Percentiles rank a stretch among this genome's conserved stretches.
These are phyloP conservation scores for Melanogaster broomeanus DNA, from an alignment of 768 basidiomycete species.

Conservation along the genomic window DNA sequence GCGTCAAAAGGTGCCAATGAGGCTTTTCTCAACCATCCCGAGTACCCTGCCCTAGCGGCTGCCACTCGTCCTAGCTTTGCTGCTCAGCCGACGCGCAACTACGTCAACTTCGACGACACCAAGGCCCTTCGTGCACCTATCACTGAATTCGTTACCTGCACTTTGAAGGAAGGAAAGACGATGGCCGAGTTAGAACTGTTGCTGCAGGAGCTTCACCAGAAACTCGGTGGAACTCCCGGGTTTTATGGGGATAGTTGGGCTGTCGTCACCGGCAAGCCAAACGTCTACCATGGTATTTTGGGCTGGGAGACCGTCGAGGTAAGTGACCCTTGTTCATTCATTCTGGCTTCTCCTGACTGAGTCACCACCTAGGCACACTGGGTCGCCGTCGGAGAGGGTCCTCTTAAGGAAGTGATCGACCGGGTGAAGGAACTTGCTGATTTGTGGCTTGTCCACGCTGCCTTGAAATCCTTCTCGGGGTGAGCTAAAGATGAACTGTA, in stretches of 20 bases:
- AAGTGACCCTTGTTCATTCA: neutral
- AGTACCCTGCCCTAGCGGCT: conserved; percentile 5
- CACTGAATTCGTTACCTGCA: conserved; percentile 37
- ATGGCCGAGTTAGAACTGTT: conserved; percentile 21
- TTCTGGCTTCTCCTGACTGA: neutral
- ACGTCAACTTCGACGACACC: conserved; percentile 20
- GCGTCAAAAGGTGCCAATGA: conserved; percentile 19
- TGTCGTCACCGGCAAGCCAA: conserved; percentile 15
- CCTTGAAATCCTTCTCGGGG: conserved; percentile 13
- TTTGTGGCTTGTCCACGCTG: conserved; percentile 35
- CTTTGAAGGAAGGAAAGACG: conserved; percentile 20
- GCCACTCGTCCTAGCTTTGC: conserved; percentile 15
- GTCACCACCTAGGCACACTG: conserved; percentile 33
- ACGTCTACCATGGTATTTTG: conserved; percentile 32
- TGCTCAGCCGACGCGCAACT: conserved; percentile 14
- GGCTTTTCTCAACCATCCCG: conserved; percentile 8
- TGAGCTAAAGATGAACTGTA: neutral
- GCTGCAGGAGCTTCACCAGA: conserved; percentile 21
- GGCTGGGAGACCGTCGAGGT: conserved; percentile 41
- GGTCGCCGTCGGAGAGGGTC: conserved; percentile 31
- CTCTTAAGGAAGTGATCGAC: conserved; percentile 30
- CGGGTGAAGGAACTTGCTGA: conserved; percentile 25
- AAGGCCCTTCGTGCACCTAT: conserved; percentile 24
- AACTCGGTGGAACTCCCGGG: conserved; percentile 16
- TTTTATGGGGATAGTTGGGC: conserved; percentile 35